These are phyloP conservation scores for Mrakia frigida DNA, from an alignment of 768 basidiomycete genomes.

Conservation along the genomic window DNA sequence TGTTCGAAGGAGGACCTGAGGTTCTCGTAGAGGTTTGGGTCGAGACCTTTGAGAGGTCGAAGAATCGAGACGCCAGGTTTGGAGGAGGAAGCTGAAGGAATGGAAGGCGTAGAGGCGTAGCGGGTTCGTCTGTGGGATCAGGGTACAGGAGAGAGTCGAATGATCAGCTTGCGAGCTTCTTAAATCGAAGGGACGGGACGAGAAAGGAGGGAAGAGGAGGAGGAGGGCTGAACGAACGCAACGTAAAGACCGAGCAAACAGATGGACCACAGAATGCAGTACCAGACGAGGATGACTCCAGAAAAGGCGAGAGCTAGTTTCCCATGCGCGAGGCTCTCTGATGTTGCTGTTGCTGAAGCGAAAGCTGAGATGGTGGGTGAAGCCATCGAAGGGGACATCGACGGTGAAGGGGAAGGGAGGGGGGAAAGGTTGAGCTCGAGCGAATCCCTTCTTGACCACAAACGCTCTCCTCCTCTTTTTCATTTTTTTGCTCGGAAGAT, in stretches of 20 bases:
- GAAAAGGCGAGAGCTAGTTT: constrained; percentile 28
- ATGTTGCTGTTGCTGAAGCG: not conserved
- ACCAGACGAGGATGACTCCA: constrained; percentile 51
- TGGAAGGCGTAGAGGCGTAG: not conserved
- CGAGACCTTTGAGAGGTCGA: constrained; percentile 88
- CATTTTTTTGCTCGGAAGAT: too few relatives aligned
- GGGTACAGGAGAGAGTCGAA: constrained; percentile 9
- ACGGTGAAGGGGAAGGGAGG: not conserved
- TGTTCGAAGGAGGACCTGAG: constrained; percentile 87
- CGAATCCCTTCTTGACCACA: not conserved
- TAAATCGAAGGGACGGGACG: not conserved
- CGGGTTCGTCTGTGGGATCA: constrained; percentile 5
- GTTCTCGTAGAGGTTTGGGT: constrained; percentile 93
- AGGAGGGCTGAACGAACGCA: constrained; percentile 56
- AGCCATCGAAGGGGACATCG: not conserved
- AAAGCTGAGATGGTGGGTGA: not conserved
- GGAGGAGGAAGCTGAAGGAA: not conserved
- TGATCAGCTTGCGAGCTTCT: not conserved
- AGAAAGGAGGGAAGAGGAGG: constrained; percentile 35
- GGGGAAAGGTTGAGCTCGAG: not conserved
- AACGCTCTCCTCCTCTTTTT: too few relatives aligned
- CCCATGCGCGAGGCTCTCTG: not conserved
- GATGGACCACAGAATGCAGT: constrained; percentile 58
- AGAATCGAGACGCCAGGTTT: constrained; percentile 85
- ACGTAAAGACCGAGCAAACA: constrained; percentile 61